These are phyloP conservation scores for Paraurostyla sp. DNA, from an alignment of 73 alveolate genomes.

Conservation along the genomic window DNA sequence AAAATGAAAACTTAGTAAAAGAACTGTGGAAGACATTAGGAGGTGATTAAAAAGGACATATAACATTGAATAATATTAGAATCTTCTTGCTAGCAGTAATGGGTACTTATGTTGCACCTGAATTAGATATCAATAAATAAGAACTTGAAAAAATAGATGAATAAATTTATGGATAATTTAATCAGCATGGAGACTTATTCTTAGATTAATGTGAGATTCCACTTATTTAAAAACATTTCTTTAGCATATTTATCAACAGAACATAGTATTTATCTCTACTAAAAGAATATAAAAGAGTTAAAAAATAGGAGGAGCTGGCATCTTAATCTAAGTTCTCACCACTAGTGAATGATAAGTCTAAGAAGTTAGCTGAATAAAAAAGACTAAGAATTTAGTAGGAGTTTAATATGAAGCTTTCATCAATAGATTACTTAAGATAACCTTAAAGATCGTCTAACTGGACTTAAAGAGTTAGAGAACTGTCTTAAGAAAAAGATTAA, in stretches of 20 bases:
- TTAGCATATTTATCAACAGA: slow-evolving; percentile 8
- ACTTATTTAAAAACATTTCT: not conserved
- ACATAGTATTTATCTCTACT: slow-evolving; percentile 4
- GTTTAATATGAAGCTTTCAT: not conserved
- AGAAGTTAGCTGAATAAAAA: slow-evolving; percentile 4
- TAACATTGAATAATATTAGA: slow-evolving; percentile 51
- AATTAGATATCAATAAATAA: not conserved
- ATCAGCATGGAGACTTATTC: slow-evolving; percentile 54
- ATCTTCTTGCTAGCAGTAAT: slow-evolving; percentile 37
- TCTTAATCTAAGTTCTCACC: slow-evolving; percentile 4
- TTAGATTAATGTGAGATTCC: slow-evolving; percentile 1
- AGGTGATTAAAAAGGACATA: not conserved
- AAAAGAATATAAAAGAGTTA: not conserved
- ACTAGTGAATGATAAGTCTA: not conserved
- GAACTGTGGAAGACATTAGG: slow-evolving; percentile 46
- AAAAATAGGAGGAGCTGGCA: not conserved
- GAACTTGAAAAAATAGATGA: not conserved
- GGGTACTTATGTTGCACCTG: slow-evolving; percentile 55
- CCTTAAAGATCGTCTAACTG: not conserved
- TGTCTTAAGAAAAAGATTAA: not conserved
- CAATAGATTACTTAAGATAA: not conserved
- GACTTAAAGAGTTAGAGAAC: not conserved
- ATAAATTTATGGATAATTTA: slow-evolving; percentile 23
- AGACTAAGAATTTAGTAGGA: not conserved
- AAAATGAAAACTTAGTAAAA: not conserved